Percentiles rank a stretch among this genome's conserved stretches.
Evolutionary conservation across 1,139 yeast species (phyloP).

Genomic region (Geotrichum carabidarum): DNA sequence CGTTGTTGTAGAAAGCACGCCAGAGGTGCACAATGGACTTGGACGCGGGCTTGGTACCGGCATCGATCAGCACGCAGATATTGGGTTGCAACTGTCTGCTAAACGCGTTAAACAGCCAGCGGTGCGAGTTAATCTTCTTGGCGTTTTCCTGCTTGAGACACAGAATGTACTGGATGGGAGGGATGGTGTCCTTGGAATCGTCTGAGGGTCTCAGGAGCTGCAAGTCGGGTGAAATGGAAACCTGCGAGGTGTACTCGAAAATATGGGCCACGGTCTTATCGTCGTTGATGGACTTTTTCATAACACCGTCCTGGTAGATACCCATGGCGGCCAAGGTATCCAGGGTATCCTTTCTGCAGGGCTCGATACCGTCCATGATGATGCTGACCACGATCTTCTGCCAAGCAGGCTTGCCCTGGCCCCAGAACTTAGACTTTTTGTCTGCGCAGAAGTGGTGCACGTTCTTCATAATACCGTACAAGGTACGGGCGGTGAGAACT

Average conservation of each 20-base stretch:
- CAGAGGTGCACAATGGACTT: slow-evolving; percentile 79
- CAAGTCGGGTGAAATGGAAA: slow-evolving; percentile 51
- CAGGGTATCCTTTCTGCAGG: slow-evolving; percentile 74
- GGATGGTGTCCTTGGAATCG: slow-evolving; percentile 47
- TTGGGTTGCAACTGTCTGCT: slow-evolving; percentile 84
- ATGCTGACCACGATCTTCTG: slow-evolving; percentile 84
- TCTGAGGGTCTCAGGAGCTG: slow-evolving; percentile 49
- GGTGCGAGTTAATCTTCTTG: slow-evolving; percentile 89
- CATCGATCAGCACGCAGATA: slow-evolving; percentile 79
- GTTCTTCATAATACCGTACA: slow-evolving; percentile 90
- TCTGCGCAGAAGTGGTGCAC: slow-evolving; percentile 75
- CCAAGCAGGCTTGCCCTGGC: slow-evolving; percentile 86
- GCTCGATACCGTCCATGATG: slow-evolving; percentile 92
- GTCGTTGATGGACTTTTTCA: slow-evolving; percentile 83
- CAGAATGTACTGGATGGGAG: slow-evolving; percentile 84
- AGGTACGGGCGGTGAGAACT: slow-evolving; percentile 76
- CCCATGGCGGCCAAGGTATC: slow-evolving; percentile 89
- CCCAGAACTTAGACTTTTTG: slow-evolving; percentile 49
- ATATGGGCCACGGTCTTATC: slow-evolving; percentile 85
- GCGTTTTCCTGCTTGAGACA: slow-evolving; percentile 86
- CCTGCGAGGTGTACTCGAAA: slow-evolving; percentile 76
- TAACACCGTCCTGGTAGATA: slow-evolving; percentile 90
- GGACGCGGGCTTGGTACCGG: slow-evolving; percentile 87
- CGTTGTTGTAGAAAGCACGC: slow-evolving; percentile 82
- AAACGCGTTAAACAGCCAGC: slow-evolving; percentile 96